Evolutionary conservation across 2,329 filamentous ascomycete genomes (phyloP), one percentile per base, ranked within the genome.

Genomic region (Aspergillus sp.): DNA sequence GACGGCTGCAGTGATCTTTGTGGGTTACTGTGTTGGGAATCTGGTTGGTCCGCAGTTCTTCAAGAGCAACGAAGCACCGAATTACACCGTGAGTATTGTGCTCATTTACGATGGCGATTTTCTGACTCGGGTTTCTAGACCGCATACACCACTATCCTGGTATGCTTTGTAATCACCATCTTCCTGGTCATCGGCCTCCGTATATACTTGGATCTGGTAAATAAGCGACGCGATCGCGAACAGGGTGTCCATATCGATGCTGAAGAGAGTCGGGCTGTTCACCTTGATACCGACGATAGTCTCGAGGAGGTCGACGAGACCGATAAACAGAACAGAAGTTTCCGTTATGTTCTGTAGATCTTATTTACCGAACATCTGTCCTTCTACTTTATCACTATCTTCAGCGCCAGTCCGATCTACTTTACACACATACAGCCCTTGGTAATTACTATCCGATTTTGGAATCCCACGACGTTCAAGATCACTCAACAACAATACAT

Each of bases 141-240:
- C 16, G 57, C 60, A 20, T 62, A 56, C 30, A 61, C 57, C 9
- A 60, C 59, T 9, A 62, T 62, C 5, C 50, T 62, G 7, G 53
- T 53, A 16, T 61, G 55, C 32, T 57, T 54, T 38, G 57, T 55
- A 13, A 61, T 61, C 17, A 47, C 58, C 1, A 53, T 61, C 16
- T 53, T 43, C 19, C 50, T 58, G 45, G 45, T 56, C 7, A 10
- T 55, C 19, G 17, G 45, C 1, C 49, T 60, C 4, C 30, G 55
- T 11, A 49, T 53, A 9, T 56, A 61, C 41, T 47, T 62, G n/a
- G 44, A 16, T 11, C 54, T 52, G 47, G 41, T 40, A n/a, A 61
- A 56, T 20, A 30, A 17, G 14, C 47, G 48, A 3, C 50, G 59
- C 11, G 59, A 61, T 42, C 38, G 46, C 33, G 43, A 53, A 24